Evolutionary conservation across 495 filamentous ascomycete species (phyloP).

Genomic region (Aspergillus affinis): DNA sequence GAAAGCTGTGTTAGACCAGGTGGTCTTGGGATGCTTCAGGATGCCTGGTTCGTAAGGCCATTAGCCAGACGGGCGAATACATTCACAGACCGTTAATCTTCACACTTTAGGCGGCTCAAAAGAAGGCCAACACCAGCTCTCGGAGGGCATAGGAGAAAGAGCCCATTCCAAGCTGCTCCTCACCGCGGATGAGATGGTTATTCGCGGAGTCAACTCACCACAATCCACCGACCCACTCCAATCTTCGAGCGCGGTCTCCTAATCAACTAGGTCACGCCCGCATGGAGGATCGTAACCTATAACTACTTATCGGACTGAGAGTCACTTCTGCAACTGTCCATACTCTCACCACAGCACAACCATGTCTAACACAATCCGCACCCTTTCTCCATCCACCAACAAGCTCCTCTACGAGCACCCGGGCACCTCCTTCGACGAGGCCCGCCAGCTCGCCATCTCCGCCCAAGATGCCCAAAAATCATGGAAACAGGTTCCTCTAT

Average conservation of each 20-base stretch:
- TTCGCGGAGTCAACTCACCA: too few species aligned
- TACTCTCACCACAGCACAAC: slow-evolving; percentile 14
- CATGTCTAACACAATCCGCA: slow-evolving; percentile 85
- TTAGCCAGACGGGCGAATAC: too few species aligned
- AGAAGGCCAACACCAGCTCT: too few species aligned
- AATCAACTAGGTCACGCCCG: neutral
- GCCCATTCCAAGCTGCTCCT: neutral
- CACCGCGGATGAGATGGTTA: neutral
- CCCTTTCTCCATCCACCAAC: slow-evolving; percentile 85
- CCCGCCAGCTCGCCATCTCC: slow-evolving; percentile 61
- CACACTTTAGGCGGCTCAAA: too few species aligned
- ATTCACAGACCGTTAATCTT: neutral
- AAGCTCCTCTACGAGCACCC: slow-evolving; percentile 77
- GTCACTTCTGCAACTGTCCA: neutral
- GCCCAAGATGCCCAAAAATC: slow-evolving; percentile 70
- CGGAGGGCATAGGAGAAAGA: neutral
- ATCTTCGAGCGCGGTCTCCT: neutral
- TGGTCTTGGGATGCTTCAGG: too few species aligned
- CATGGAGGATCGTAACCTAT: neutral
- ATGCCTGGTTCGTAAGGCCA: too few species aligned
- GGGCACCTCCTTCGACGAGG: slow-evolving; percentile 66
- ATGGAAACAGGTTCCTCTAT: slow-evolving; percentile 63
- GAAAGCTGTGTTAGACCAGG: too few species aligned
- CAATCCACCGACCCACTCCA: neutral
- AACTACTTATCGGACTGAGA: neutral